Base-by-base conservation (phyloP, 768 basidiomycete species). In the Amanita pallidorosea region DNA sequence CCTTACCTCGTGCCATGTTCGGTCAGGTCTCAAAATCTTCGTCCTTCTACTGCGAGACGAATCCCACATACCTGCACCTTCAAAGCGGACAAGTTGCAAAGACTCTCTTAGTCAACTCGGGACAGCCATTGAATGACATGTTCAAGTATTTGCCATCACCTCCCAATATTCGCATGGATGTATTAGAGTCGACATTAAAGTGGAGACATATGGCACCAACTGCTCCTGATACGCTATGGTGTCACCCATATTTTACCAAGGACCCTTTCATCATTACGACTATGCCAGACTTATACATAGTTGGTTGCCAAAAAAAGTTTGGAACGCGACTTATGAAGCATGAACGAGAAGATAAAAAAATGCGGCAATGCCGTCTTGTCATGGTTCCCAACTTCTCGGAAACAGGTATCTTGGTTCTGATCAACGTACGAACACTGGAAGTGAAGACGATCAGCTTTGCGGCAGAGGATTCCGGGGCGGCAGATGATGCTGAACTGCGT, bases 191-290 rank as follows among this genome's bases (percentile, higher is more conserved):
- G 37, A 94, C 92, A 9, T 72, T 99, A 31, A 79, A 74, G 58
- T 99, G 95, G 96, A 73, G 93, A 52, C 95, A 98, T 68, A 81
- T 96, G 64, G 93, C 96, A n/a, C 96, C 96, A 3, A 98, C 96
- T 7, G 95, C 95, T 22, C 96, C 96, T 23, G 96, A 99, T 66
- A 99, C 96, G 1, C 75, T 99, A 3, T 97, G 93, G 93, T 97
- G 96, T 59, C 94, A 97, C 64, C 96, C 96, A 15, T 98, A 86
- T 69, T 79, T 86, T 45, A 73, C 79, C 25, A 69, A 72, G 15
- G 96, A 99, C 61, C 96, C 96, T 0, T 99, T 99, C 67, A 73
- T 96, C 51, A 74, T 99, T 29, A 58, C 69, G n/a, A 76, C 83
- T 61, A 85, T 90, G 7, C 96, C 96, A 13, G 81, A 96, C 61